Percentiles rank a stretch among this genome's conserved stretches.
Conservation (phyloP, 2,329 filamentous ascomycete genomes). For the Aspergillus niger region DNA sequence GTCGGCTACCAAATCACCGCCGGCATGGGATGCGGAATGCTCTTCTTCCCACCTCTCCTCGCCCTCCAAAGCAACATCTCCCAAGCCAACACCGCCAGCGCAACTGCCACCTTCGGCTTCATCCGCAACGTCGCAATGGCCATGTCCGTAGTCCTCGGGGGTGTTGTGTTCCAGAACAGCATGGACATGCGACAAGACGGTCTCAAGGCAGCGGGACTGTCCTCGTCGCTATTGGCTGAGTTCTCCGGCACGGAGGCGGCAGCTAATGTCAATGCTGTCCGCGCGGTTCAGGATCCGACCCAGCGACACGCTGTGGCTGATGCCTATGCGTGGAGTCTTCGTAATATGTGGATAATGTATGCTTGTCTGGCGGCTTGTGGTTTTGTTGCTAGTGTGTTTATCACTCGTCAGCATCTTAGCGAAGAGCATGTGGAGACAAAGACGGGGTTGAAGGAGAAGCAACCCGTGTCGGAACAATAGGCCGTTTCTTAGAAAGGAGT, state of each 20-base stretch:
- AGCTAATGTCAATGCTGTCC: conserved; percentile 50
- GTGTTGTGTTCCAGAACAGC: conserved; percentile 75
- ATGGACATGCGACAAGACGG: conserved; percentile 24
- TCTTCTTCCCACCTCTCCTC: conserved; percentile 61
- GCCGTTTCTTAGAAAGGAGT: too few relatives aligned
- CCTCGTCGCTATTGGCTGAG: conserved; percentile 22
- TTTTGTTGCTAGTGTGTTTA: conserved; percentile 36
- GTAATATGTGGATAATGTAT: conserved; percentile 50
- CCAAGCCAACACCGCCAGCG: conserved; percentile 52
- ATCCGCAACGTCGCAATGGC: conserved; percentile 69
- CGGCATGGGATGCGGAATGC: conserved; percentile 54
- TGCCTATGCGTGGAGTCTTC: conserved; percentile 53
- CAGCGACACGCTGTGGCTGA: conserved; percentile 46
- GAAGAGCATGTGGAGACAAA: conserved; percentile 26
- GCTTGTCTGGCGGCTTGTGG: conserved; percentile 30
- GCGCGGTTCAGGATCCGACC: conserved; percentile 38
- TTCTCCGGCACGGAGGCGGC: conserved; percentile 49
- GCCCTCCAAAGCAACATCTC: conserved; percentile 56
- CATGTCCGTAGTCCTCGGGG: conserved; percentile 70
- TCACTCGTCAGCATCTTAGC: conserved; percentile 24
- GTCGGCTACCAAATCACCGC: conserved; percentile 54
- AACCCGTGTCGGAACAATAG: background rate
- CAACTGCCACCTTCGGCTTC: conserved; percentile 56
- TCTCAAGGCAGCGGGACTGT: conserved; percentile 56
- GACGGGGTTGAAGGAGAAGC: conserved; percentile 21